Percentiles rank a stretch among this genome's conserved stretches.
Conservation (phyloP, 495 filamentous ascomycete genomes). For the Aspergillus cavernicola region DNA sequence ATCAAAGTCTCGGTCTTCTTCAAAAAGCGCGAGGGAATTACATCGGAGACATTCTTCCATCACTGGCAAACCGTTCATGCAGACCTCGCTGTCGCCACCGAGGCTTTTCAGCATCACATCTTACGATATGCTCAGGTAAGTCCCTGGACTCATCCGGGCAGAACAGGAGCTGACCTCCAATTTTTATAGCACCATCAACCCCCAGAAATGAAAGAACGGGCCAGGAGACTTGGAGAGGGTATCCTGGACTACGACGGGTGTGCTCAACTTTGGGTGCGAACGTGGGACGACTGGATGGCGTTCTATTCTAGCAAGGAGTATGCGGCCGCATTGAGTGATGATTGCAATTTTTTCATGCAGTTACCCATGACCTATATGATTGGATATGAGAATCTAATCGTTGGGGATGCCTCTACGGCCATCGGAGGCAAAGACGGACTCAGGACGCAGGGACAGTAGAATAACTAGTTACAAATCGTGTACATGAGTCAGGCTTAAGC, state of each 20-base stretch:
- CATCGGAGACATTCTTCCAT: conserved; percentile 1
- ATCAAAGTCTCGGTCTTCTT: conserved; percentile 13
- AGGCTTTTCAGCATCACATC: conserved; percentile 7
- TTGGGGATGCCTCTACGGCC: conserved; percentile 6
- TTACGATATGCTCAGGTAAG: conserved; percentile 10
- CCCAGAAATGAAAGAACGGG: conserved; percentile 3
- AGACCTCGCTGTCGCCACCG: conserved; percentile 4
- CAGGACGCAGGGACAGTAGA: background rate
- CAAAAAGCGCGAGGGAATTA: background rate
- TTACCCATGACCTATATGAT: conserved; percentile 16
- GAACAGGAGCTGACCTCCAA: too few species aligned
- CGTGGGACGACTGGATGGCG: conserved; percentile 13
- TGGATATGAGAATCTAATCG: conserved; percentile 14
- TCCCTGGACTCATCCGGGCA: too few species aligned
- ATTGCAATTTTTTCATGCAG: conserved; percentile 10
- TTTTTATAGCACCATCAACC: conserved; percentile 14
- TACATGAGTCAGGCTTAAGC: too few species aligned
- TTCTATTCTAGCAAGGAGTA: conserved; percentile 13
- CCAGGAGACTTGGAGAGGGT: background rate
- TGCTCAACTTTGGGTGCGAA: conserved; percentile 11
- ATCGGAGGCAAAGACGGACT: conserved; percentile 10
- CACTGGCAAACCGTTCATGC: conserved; percentile 14
- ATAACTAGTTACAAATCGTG: too few species aligned
- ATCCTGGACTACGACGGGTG: conserved; percentile 8
- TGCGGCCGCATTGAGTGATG: conserved; percentile 8